Conservation (phyloP, 2,329 filamentous ascomycete species). For the Anisogramma anomala region DNA sequence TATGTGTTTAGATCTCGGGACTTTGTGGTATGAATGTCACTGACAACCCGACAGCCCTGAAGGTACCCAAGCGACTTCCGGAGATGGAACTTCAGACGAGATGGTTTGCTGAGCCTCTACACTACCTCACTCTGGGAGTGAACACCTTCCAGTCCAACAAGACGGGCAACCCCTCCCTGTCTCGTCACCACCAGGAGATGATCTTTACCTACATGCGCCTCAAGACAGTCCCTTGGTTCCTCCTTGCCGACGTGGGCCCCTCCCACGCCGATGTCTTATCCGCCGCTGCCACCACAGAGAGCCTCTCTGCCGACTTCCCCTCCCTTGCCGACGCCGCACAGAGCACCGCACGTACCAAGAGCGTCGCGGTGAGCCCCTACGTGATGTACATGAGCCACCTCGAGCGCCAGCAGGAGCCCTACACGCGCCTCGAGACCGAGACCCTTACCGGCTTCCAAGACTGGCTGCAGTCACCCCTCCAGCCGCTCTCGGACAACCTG, state of each 20-base stretch:
- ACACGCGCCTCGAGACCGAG: slow-evolving; percentile 37
- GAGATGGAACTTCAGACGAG: slow-evolving; percentile 49
- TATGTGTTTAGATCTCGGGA: slow-evolving; percentile 38
- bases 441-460: slow-evolving; percentile 62
- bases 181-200: slow-evolving; percentile 48
- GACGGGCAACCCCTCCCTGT: slow-evolving; percentile 49
- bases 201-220: slow-evolving; percentile 53
- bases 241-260: slow-evolving; percentile 52
- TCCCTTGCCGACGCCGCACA: slow-evolving; percentile 55
- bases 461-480: slow-evolving; percentile 87
- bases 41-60: slow-evolving; percentile 29
- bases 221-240: slow-evolving; percentile 49
- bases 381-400: slow-evolving; percentile 75
- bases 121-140: slow-evolving; percentile 45
- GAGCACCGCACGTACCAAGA: slow-evolving; percentile 27
- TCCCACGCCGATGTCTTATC: slow-evolving; percentile 25
- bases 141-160: slow-evolving; percentile 49
- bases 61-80: slow-evolving; percentile 47
- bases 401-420: slow-evolving; percentile 65
- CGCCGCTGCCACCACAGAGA: slow-evolving; percentile 22
- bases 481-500: slow-evolving; percentile 89
- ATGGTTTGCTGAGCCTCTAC: slow-evolving; percentile 59
- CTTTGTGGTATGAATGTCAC: not conserved
- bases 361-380: slow-evolving; percentile 38
- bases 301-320: slow-evolving; percentile 47